Percentiles rank a stretch among this genome's conserved stretches.
Conservation (phyloP, 805 yeast species). For the Yueomyces sp. region DNA sequence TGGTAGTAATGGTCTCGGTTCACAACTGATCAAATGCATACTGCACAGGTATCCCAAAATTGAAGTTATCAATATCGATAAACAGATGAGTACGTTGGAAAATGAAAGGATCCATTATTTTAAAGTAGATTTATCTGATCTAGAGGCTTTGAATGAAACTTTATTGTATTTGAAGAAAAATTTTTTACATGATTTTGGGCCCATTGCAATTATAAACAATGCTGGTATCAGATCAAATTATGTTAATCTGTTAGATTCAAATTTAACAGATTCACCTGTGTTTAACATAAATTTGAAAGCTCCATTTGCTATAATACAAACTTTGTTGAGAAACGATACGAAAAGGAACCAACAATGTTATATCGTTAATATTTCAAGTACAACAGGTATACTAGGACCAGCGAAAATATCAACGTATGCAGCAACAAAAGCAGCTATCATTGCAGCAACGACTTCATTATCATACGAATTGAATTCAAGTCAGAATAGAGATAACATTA, state of each 20-base stretch:
- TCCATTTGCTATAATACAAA: slow-evolving; percentile 51
- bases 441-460: slow-evolving; percentile 73
- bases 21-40: slow-evolving; percentile 11
- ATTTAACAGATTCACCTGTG: slow-evolving; percentile 39
- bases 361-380: slow-evolving; percentile 66
- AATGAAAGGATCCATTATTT: slow-evolving; percentile 30
- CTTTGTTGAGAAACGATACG: slow-evolving; percentile 34
- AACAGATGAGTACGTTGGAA: not conserved
- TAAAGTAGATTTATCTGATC: slow-evolving; percentile 54
- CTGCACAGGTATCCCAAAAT: slow-evolving; percentile 11
- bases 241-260: slow-evolving; percentile 29
- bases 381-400: slow-evolving; percentile 69
- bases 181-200: slow-evolving; percentile 28
- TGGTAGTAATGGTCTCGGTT: slow-evolving; percentile 28
- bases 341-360: slow-evolving; percentile 40
- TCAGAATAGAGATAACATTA: slow-evolving; percentile 35
- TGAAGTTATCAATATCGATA: slow-evolving; percentile 18
- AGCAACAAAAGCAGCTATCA: slow-evolving; percentile 73
- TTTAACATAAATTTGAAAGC: slow-evolving; percentile 49
- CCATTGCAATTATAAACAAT: slow-evolving; percentile 63
- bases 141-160: slow-evolving; percentile 27
- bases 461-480: slow-evolving; percentile 51
- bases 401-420: slow-evolving; percentile 69
- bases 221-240: slow-evolving; percentile 60
- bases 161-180: slow-evolving; percentile 29